Base-by-base conservation (phyloP, 2,329 filamentous ascomycete genomes). In the Ophiostoma fasciatum region DNA sequence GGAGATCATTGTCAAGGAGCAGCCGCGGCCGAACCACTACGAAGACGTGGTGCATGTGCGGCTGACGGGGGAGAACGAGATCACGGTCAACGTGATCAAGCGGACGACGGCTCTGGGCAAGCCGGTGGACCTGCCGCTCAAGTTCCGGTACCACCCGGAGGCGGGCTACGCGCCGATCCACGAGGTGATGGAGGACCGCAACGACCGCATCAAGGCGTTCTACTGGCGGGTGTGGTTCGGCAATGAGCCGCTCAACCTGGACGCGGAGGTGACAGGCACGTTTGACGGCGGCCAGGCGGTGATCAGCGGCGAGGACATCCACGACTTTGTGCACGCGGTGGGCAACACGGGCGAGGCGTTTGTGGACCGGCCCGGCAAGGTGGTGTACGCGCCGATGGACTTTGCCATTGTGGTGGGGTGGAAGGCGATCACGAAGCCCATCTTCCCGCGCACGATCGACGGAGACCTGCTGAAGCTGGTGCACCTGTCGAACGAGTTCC, bases 351-450 rank as follows among this genome's bases (percentile, higher is more conserved):
- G 88, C 26, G 90, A 98, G 57, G 87, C 90, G 7, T 98, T 98
- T 48, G 88, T 98, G 36, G 88, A 96, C 51, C 75, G 88, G 32
- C 88, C 87, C 30, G 88, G 85, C 47, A 96, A 96, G 65, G 78
- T 82, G 43, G 82, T 94, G 45, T 88, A 80, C 49, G 90, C 90
- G 7, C 90, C 92, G 22, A 98, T 98, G 90, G 90, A 98, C 59
- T 98, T 94, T 51, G 87, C 87, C 46, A 94, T 94, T 46, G 87
- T 94, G n/a, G 81, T 92, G 34, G 87, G 87, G 43, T 94, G 87
- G 87, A 96, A 98, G 64, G 90, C 90, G 29, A 98, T 98, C 52
- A 98, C 87, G 10, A 96, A 96, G 70, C 90, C 90, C 12, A 98
- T 98, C 58, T 98, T 98, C 71, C 90, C 90, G 45, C 78, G 85